Conservation (phyloP, 106 monocot species). For the Hemerocallis citrina region DNA sequence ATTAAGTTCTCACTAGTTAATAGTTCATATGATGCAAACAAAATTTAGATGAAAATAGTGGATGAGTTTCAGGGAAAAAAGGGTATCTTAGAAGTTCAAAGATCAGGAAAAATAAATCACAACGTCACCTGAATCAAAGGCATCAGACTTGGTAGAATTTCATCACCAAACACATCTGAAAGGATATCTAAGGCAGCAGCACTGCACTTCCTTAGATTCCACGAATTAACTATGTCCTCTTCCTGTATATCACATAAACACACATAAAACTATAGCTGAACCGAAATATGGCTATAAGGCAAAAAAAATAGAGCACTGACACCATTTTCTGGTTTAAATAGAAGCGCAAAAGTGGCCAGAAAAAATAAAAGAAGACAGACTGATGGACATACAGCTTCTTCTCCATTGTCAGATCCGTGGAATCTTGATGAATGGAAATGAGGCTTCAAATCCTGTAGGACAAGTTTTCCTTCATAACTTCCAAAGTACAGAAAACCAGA, state of each 20-base stretch:
- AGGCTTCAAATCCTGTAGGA: slow-evolving; percentile 86
- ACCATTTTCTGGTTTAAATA: not conserved
- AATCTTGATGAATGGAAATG: slow-evolving; percentile 91
- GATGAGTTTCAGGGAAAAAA: too few species aligned
- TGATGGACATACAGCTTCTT: slow-evolving; percentile 59
- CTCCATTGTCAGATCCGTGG: slow-evolving; percentile 74
- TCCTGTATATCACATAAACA: slow-evolving; percentile 37
- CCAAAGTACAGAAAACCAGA: not conserved
- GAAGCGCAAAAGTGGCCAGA: not conserved
- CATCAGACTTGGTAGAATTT: slow-evolving; percentile 85
- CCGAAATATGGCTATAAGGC: not conserved
- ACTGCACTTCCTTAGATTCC: slow-evolving; percentile 98
- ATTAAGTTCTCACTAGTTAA: too few species aligned
- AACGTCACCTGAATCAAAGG: slow-evolving; percentile 81
- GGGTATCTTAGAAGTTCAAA: too few species aligned
- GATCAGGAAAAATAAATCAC: too few species aligned
- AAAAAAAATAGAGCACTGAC: not conserved
- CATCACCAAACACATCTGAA: slow-evolving; percentile 89
- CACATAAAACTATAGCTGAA: not conserved
- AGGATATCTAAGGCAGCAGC: slow-evolving; percentile 93
- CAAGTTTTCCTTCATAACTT: slow-evolving; percentile 1
- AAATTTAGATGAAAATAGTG: too few species aligned
- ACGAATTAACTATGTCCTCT: slow-evolving; percentile 86
- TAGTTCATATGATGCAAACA: too few species aligned
- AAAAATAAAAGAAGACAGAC: not conserved